phyloP scores from a whole-genome alignment of 495 filamentous ascomycete species.

The Xylaria scruposa region DNA sequence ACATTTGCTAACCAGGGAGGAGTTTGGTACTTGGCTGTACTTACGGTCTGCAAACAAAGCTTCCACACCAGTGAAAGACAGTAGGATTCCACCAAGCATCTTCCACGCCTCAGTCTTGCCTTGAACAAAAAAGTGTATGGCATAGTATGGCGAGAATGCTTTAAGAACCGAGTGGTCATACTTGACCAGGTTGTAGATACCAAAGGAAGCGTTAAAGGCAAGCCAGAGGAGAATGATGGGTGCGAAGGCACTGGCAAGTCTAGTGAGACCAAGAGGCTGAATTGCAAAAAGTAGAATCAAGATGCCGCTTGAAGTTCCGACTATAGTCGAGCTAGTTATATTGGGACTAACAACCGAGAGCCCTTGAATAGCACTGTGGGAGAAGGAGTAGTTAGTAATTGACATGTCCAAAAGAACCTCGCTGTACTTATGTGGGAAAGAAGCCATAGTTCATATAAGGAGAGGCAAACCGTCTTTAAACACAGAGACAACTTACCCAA shows the following conservation, averaged over 20 bases:
- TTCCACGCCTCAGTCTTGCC: constrained; percentile 69
- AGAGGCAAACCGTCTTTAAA: not conserved
- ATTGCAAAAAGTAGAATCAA: constrained; percentile 70
- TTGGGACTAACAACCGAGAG: constrained; percentile 56
- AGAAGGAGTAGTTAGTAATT: not conserved
- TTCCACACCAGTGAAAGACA: constrained; percentile 78
- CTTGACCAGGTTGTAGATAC: constrained; percentile 72
- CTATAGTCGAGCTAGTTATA: constrained; percentile 61
- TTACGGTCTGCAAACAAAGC: constrained; percentile 71
- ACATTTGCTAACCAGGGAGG: not conserved
- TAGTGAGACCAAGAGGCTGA: constrained; percentile 73
- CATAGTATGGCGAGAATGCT: constrained; percentile 72
- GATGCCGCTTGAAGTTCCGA: constrained; percentile 73
- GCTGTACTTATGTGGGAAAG: not conserved
- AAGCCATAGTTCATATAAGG: not conserved
- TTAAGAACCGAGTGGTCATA: constrained; percentile 70
- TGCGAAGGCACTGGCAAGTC: constrained; percentile 68
- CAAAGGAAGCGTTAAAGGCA: constrained; percentile 67
- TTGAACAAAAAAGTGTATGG: constrained; percentile 65
- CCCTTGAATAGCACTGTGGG: constrained; percentile 65
- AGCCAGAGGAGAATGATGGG: constrained; percentile 80
- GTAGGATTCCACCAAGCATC: constrained; percentile 70
- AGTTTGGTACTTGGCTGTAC: not conserved
- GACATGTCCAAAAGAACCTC: not conserved
- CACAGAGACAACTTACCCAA: constrained; percentile 47